A percentile compares a stretch with the other conserved stretches of the same genome.
phyloP scores from a whole-genome alignment of 768 basidiomycete genomes.

The Leccinum disarticulatum region DNA sequence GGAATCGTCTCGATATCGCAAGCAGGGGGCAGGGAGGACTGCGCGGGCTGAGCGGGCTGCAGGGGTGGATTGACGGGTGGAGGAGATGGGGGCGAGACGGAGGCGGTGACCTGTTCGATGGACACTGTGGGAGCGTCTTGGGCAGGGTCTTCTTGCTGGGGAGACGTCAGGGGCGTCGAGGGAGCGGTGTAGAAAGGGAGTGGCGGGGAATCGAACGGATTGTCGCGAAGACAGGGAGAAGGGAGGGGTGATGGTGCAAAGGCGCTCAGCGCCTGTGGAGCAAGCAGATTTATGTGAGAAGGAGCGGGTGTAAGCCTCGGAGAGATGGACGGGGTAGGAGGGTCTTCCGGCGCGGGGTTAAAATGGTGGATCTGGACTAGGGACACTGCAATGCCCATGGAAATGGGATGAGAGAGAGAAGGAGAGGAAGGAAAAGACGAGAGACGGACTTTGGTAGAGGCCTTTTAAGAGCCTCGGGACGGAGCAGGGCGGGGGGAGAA shows the following conservation, averaged over 20 bases:
- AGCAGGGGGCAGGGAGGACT: conserved; percentile 22
- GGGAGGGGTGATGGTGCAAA: conserved; percentile 32
- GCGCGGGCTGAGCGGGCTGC: conserved; percentile 23
- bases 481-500: conserved; percentile 29
- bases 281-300: conserved; percentile 35
- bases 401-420: conserved; percentile 8
- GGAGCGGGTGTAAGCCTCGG: conserved; percentile 26
- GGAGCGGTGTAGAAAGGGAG: conserved; percentile 50
- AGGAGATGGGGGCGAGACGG: conserved; percentile 23
- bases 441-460: conserved; percentile 25
- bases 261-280: conserved; percentile 33
- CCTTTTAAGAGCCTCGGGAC: conserved; percentile 22
- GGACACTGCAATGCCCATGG: conserved; percentile 36
- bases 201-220: conserved; percentile 37
- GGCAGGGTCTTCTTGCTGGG: conserved; percentile 40
- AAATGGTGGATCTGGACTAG: conserved; percentile 29
- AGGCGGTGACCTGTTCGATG: conserved; percentile 19
- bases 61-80: conserved; percentile 24
- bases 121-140: conserved; percentile 20
- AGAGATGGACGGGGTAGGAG: conserved; percentile 7
- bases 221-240: conserved; percentile 36
- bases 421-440: conserved; percentile 2
- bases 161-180: conserved; percentile 42
- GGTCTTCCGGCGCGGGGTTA: conserved; percentile 18
- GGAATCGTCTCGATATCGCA: conserved; percentile 29